Percentiles rank a stretch among this genome's conserved stretches.
Evolutionary conservation across 371 early-diverging fungal genomes (phyloP).

Genomic region (Lichtheimia ramosa): DNA sequence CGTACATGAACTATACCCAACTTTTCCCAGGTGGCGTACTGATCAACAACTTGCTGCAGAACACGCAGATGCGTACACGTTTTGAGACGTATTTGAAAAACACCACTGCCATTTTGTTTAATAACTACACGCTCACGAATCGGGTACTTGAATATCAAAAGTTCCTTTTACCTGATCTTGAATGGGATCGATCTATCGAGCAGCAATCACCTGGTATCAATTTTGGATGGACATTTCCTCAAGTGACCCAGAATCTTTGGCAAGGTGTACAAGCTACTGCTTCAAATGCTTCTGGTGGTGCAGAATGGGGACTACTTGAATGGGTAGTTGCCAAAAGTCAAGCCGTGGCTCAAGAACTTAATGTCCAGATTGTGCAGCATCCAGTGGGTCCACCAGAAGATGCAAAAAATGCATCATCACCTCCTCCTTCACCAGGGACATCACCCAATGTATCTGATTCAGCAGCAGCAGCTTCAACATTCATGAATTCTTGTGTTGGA

Average conservation of each 20-base stretch:
- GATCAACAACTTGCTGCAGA: conserved; percentile 54
- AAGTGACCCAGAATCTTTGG: conserved; percentile 41
- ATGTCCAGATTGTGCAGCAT: conserved; percentile 30
- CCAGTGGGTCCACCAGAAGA: conserved; percentile 42
- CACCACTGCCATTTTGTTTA: conserved; percentile 46
- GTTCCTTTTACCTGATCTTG: conserved; percentile 49
- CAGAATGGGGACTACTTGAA: conserved; percentile 49
- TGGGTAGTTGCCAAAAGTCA: conserved; percentile 38
- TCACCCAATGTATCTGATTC: conserved; percentile 4
- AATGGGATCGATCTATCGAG: conserved; percentile 54
- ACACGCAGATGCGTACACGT: conserved; percentile 25
- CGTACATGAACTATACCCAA: conserved; percentile 37
- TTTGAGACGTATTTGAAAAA: conserved; percentile 51
- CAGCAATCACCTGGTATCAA: conserved; percentile 60
- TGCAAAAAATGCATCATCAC: conserved; percentile 6
- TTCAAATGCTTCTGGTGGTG: conserved; percentile 26
- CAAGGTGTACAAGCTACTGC: conserved; percentile 30
- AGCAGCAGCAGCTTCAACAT: conserved; percentile 2
- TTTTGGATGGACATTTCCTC: conserved; percentile 50
- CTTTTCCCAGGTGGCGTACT: conserved; percentile 40
- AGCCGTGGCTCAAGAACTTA: conserved; percentile 45
- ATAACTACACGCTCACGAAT: conserved; percentile 44
- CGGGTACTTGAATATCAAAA: conserved; percentile 48
- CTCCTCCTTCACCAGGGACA: conserved; percentile 4
- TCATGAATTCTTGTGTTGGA: background rate